Conservation (phyloP, 768 basidiomycete genomes). For the Boletus speciosus region DNA sequence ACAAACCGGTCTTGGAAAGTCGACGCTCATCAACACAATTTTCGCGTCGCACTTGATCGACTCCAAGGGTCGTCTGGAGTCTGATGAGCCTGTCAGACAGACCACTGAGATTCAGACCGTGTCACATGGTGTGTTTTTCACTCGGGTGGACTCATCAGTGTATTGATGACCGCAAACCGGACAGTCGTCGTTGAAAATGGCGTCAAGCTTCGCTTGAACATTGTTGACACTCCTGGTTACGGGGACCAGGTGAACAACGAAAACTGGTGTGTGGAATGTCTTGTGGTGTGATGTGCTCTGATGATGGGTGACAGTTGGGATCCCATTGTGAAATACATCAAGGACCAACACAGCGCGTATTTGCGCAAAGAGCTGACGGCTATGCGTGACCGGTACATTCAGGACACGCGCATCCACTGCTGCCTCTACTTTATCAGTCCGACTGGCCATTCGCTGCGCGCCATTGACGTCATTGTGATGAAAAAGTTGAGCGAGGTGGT, state of each 20-base stretch:
- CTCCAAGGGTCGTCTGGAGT: constrained; percentile 88
- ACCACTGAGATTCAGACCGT: constrained; percentile 96
- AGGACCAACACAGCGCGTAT: constrained; percentile 98
- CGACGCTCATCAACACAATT: constrained; percentile 97
- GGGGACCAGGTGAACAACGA: constrained; percentile 99
- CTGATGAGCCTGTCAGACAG: constrained; percentile 87
- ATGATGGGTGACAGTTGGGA: constrained; percentile 73
- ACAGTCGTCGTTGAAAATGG: constrained; percentile 95
- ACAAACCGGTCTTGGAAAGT: constrained; percentile 97
- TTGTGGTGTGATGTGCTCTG: background rate
- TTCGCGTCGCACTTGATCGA: constrained; percentile 98
- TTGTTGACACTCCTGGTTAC: constrained; percentile 98
- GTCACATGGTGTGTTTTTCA: constrained; percentile 72
- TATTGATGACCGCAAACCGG: constrained; percentile 8
- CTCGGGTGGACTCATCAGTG: background rate
- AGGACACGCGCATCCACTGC: constrained; percentile 98
- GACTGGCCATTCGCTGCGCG: constrained; percentile 93
- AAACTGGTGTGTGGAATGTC: constrained; percentile 65
- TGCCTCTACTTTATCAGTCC: constrained; percentile 98
- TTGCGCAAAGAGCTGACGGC: constrained; percentile 98
- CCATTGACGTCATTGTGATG: constrained; percentile 98
- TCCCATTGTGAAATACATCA: constrained; percentile 98
- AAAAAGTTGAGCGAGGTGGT: constrained; percentile 99
- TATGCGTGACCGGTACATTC: constrained; percentile 97
- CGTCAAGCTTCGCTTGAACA: constrained; percentile 91